These are phyloP conservation scores for Cadophora sp. DNA, from an alignment of 2,329 filamentous ascomycete genomes.

Conservation along the genomic window DNA sequence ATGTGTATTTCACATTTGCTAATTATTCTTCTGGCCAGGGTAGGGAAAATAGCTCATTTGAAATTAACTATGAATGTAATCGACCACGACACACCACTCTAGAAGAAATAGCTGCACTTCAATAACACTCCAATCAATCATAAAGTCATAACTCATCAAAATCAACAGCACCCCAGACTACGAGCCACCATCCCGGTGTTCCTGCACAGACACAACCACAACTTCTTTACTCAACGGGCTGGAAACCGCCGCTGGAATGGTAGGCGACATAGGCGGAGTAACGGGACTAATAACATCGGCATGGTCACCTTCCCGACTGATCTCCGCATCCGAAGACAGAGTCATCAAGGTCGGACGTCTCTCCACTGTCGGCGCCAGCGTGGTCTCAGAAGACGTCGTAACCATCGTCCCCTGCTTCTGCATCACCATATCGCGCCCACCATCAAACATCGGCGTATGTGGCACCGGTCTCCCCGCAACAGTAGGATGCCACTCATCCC, in stretches of 20 bases:
- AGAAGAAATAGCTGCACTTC: too few species aligned
- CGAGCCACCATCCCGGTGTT: not conserved
- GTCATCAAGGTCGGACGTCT: not conserved
- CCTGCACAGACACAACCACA: not conserved
- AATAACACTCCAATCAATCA: too few species aligned
- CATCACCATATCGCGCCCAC: not conserved
- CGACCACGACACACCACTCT: too few species aligned
- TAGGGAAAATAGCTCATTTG: too few species aligned
- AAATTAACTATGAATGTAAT: too few species aligned
- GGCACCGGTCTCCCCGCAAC: not conserved
- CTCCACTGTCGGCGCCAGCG: not conserved
- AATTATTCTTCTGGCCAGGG: too few species aligned
- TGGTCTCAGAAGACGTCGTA: not conserved
- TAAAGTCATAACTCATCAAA: not conserved
- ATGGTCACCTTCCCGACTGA: not conserved
- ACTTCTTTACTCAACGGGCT: not conserved
- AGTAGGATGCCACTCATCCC: constrained; percentile 19
- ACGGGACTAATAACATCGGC: not conserved
- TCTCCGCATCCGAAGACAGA: not conserved
- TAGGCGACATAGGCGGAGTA: constrained; percentile 3
- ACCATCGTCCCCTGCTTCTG: not conserved
- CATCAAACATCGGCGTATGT: not conserved
- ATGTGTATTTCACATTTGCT: too few species aligned
- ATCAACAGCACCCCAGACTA: not conserved
- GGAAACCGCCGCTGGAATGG: not conserved